Base-by-base conservation (phyloP, 2,329 filamentous ascomycete species). In the Sclerotinia spermophila region DNA sequence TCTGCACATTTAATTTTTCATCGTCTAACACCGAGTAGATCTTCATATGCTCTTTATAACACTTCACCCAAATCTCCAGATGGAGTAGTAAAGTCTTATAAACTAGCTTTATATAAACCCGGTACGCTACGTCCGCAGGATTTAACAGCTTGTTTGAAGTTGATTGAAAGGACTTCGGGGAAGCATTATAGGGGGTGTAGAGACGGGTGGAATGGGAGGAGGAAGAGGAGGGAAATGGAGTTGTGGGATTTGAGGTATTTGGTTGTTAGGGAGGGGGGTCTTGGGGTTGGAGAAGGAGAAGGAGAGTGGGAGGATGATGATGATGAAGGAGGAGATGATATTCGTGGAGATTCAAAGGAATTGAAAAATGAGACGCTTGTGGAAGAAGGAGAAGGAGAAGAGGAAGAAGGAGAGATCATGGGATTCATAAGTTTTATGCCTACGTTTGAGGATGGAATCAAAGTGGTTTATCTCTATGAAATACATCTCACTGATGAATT, bases 401-500 rank as follows among this genome's bases (percentile, higher is more conserved):
- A 62, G 30, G 19, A 80, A 15, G 74, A 78, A 30, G 71, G 71
- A 8, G 69, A 75, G 17, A 73, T 90, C 13, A 78, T 80, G 27
- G 88, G 84, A 6, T 91, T 92, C 76, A 83, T 86, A 1, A 91
- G 89, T n/a, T 82, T 92, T 76, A 90, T 92, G 89, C 85, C 90
- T n/a, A 90, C 89, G 2, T 86, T 86, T 75, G 90, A 93, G 77
- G 87, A 89, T 72, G 84, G 84, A 1, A 81, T 87, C 71, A 83
- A 88, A 0, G 91, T 94, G 2, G 78, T 93, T 30, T 95, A 94
- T 79, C 90, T 92, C 79, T 95, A 94, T 78, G 92, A 95, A 80
- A 87, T 95, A 48, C 92, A 95, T 77, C 84, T 94, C 4, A 80
- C 82, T 51, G 80, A 83, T 1, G 80, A 82, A 1, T 78, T 91